A percentile compares a stretch with the other conserved stretches of the same genome.
phyloP scores from a whole-genome alignment of 225 moss, liverwort and hornwort species.

The Climacium dendroides region DNA sequence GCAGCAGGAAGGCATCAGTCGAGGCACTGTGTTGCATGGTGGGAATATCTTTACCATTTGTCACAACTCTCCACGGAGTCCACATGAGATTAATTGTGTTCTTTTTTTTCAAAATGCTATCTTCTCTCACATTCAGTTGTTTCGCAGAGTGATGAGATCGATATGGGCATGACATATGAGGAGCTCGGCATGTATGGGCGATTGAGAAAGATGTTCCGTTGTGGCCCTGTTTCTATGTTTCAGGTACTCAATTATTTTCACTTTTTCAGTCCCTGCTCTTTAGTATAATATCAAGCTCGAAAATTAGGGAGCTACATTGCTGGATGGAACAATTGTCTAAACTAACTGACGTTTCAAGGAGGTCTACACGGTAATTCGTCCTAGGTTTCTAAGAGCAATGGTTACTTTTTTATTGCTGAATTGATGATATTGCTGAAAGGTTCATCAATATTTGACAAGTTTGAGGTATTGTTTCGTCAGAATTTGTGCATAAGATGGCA shows the following conservation, averaged over 20 bases:
- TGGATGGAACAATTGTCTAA: not conserved
- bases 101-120: not conserved
- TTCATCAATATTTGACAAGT: not conserved
- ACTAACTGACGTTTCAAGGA: not conserved
- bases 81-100: not conserved
- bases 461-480: conserved; percentile 4
- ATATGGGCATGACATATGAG: conserved; percentile 97
- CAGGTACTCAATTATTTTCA: conserved; percentile 18
- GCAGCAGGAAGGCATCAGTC: not conserved
- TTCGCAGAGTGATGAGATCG: conserved; percentile 61
- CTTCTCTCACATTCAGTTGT: not conserved
- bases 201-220: conserved; percentile 66
- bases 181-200: conserved; percentile 96
- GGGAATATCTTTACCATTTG: not conserved
- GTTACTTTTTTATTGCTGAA: not conserved
- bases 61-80: not conserved
- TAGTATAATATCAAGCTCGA: not conserved
- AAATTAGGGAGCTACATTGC: not conserved
- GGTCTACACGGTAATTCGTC: not conserved
- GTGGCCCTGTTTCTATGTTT: conserved; percentile 94
- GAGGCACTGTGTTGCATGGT: not conserved
- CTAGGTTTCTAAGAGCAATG: not conserved
- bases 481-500: conserved; percentile 75
- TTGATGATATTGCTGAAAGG: not conserved
- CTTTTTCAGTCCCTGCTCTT: not conserved